Percentiles rank a stretch among this genome's conserved stretches.
Conservation (phyloP, 176 grass and related monocot genomes). For the Juncus effusus region DNA sequence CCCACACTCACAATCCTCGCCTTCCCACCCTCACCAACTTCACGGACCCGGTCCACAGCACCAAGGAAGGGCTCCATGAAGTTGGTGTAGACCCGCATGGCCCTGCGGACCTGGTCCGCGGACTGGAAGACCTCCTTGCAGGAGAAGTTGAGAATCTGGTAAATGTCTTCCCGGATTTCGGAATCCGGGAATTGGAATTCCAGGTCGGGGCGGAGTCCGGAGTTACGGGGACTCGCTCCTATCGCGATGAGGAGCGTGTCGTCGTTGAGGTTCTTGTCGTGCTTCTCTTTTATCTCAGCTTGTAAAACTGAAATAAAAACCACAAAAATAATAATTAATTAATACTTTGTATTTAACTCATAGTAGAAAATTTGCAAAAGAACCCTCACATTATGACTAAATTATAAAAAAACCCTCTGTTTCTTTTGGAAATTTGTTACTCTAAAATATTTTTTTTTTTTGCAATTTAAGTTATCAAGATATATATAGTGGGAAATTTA, state of each 20-base stretch:
- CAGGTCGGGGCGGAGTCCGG: constrained; percentile 52
- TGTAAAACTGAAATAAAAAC: constrained; percentile 41
- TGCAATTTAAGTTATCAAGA: no score
- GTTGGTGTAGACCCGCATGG: constrained; percentile 50
- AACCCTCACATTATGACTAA: no score
- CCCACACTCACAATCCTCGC: constrained; percentile 29
- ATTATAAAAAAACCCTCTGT: no score
- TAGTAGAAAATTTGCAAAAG: no score
- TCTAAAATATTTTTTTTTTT: no score
- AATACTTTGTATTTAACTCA: no score
- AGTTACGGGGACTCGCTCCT: constrained; percentile 41
- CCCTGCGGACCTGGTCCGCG: constrained; percentile 44
- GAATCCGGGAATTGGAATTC: constrained; percentile 54
- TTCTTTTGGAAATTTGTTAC: no score
- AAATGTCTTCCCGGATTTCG: constrained; percentile 62
- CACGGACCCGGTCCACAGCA: constrained; percentile 33
- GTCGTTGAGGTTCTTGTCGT: constrained; percentile 58
- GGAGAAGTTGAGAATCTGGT: constrained; percentile 64
- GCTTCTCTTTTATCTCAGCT: constrained; percentile 63
- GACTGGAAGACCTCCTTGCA: constrained; percentile 63
- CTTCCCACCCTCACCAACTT: constrained; percentile 31
- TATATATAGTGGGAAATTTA: no score
- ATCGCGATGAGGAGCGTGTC: constrained; percentile 55
- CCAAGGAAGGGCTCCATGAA: constrained; percentile 65
- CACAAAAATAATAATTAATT: no score